These are phyloP conservation scores for Dillenia suffruticosa DNA, from an alignment of 164 flowering plant species.

Conservation along the genomic window DNA sequence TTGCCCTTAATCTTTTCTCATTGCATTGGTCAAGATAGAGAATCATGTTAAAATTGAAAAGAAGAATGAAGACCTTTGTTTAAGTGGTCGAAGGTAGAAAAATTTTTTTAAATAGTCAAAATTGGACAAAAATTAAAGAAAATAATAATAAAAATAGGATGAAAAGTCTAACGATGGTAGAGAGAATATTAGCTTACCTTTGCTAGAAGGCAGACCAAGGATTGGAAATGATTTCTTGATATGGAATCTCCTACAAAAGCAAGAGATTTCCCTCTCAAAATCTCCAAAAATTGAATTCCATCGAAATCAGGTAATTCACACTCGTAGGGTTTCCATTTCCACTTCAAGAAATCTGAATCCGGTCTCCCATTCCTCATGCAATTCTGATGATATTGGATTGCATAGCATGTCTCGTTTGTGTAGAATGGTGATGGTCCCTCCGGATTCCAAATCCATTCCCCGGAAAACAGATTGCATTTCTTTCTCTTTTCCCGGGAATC, in stretches of 20 bases:
- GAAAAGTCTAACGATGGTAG: too few relatives aligned
- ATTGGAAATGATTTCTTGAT: conserved; percentile 47
- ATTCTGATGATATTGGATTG: conserved; percentile 36
- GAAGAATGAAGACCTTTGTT: too few relatives aligned
- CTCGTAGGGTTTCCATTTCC: conserved; percentile 44
- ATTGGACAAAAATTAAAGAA: too few relatives aligned
- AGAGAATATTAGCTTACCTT: conserved; percentile 22
- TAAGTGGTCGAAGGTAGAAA: too few relatives aligned
- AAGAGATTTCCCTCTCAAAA: conserved; percentile 36
- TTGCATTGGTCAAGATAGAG: too few relatives aligned
- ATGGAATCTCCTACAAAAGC: conserved; percentile 51
- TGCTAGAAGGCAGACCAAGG: conserved; percentile 41
- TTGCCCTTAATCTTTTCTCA: too few relatives aligned
- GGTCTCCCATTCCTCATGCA: conserved; percentile 46
- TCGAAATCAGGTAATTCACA: conserved; percentile 35
- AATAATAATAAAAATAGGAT: too few relatives aligned
- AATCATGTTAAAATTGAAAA: too few relatives aligned
- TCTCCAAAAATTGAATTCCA: conserved; percentile 25
- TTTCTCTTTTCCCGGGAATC: too few relatives aligned
- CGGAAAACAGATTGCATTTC: conserved; percentile 36
- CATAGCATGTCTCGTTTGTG: conserved; percentile 33
- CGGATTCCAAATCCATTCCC: conserved; percentile 30
- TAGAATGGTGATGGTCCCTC: conserved; percentile 34
- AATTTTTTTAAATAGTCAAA: too few relatives aligned
- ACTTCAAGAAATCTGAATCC: conserved; percentile 33